Base-by-base conservation (phyloP, 805 yeast genomes). In the Priceomyces fermenticarens region DNA sequence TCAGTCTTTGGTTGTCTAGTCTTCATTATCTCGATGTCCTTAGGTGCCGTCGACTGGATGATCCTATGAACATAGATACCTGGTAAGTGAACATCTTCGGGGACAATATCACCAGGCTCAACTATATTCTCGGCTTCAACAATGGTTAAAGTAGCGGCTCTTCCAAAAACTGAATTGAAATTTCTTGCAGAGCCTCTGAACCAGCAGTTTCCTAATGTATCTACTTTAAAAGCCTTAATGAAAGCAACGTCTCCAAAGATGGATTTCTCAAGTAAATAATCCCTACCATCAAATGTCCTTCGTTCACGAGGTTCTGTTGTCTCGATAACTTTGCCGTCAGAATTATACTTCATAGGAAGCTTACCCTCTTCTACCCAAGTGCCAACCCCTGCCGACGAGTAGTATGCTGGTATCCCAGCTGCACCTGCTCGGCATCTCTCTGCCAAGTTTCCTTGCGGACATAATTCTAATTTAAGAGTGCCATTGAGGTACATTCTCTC, bases 361-460 rank as follows among this genome's bases (percentile, higher is more conserved):
- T 68, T 65, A 16, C 80, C 79, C 38, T 69, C 61, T 49, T 74
- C 74, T 12, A 74, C 58, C 74, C 75, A 71, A n/a, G 78, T 74
- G 26, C 67, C 68, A n/a, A 62, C 75, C 12, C 78, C 80, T 1
- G 80, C 68, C 1, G 77, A 68, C 7, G 77, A 67, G 51, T 61
- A 74, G 44, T 69, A 72, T 1, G 78, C 78, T 1, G 78, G 78
- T 12, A 71, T 58, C 8, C 78, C 78, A 2, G 77, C 63, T 8
- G 65, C 75, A 9, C 72, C 78, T 10, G 79, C 78, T 17, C 77
- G 57, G 14, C 65, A 59, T 35, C 73, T 58, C 48, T 74, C 80
- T 9, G 77, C 78, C 20, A 74, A 53, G n/a, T 73, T 71, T 3
- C 80, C 80, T 48, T 74, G 80, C 3, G 80, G 80, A 12, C 72